Evolutionary conservation across 2,329 filamentous ascomycete genomes (phyloP).

Genomic region (Pseudogymnoascus sp.): DNA sequence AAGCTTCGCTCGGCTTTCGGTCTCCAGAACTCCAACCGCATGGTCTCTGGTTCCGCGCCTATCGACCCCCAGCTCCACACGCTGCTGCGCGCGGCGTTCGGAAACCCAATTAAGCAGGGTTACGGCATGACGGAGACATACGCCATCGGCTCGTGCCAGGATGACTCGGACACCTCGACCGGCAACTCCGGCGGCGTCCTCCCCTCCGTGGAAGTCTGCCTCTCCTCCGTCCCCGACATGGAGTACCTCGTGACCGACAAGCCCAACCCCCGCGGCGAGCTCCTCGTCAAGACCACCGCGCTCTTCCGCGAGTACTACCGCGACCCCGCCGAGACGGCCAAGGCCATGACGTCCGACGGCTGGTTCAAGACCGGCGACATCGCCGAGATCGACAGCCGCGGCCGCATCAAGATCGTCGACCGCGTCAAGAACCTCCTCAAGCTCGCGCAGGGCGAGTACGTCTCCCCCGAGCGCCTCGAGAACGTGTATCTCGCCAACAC

Average conservation of each 20-base stretch:
- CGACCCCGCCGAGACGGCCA: conserved; percentile 79
- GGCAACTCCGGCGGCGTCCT: conserved; percentile 76
- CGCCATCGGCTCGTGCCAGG: conserved; percentile 66
- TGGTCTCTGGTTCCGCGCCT: conserved; percentile 86
- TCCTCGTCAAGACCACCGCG: conserved; percentile 72
- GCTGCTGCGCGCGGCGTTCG: conserved; percentile 80
- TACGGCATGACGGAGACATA: conserved; percentile 95
- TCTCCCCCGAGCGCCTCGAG: conserved; percentile 94
- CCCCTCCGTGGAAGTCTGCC: conserved; percentile 64
- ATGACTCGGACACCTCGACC: conserved; percentile 60
- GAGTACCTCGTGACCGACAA: conserved; percentile 85
- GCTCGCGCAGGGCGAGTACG: conserved; percentile 94
- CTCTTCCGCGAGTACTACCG: conserved; percentile 85
- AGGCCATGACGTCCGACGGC: conserved; percentile 75
- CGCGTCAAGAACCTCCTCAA: conserved; percentile 99
- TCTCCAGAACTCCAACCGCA: conserved; percentile 61
- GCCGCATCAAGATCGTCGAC: conserved; percentile 88
- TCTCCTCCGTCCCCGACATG: conserved; percentile 86
- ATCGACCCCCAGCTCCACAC: conserved; percentile 82
- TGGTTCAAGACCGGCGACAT: conserved; percentile 99
- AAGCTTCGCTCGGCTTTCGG: conserved; percentile 82
- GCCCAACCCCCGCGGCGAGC: conserved; percentile 82
- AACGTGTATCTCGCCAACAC: conserved; percentile 84
- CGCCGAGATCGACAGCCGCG: conserved; percentile 72
- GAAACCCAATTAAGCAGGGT: conserved; percentile 72